Evolutionary conservation across 805 yeast genomes (phyloP), one percentile per base, ranked within the genome.

Genomic region (Candida odintsovae): DNA sequence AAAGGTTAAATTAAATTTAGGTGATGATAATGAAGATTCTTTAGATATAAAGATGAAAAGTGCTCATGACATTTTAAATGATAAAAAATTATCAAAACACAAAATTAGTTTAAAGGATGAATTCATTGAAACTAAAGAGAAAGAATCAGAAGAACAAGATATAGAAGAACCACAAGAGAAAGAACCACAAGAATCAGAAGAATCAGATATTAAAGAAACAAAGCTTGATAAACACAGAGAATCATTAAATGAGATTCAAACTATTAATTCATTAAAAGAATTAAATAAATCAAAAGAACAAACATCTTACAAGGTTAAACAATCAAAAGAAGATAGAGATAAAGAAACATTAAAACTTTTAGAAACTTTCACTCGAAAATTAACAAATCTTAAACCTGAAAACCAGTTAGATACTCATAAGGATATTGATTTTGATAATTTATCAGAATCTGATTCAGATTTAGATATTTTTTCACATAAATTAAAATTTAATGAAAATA

Each of bases 31-130:
- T 13, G 58, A 49, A 2, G 55, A 46, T 3, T 65, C 0, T 72
- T 65, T 8, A 74, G 43, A 51, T 9, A 55, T 71, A 36, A 62
- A 65, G 45, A 70, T 75, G 70, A 65, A 58, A 44, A 68, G 77
- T 23, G 72, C 74, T 0, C 76, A 72, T 49, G 77, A 72, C 22
- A 38, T 58, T 3, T 45, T 66, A 31, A 49, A 59, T 13, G 68
- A 66, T 46, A 55, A 56, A 38, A 57, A 52, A 40, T 40, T 59
- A 19, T 42, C 50, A 3, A 53, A 40, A 22, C 33, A 40, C 19
- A 16, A 43, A 22, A 44, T 41, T 7, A n/a, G 16, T 13, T 10
- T 33, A 43, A 13, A 41, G 36, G n/a, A 40, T 13, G 21, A 4
- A 13, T n/a, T n/a, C n/a, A n/a, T n/a, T n/a, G n/a, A n/a, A n/a